A percentile compares a stretch with the other conserved stretches of the same genome.
Conservation (phyloP, 257 asterid genomes). For the Penstemon eatonii region DNA sequence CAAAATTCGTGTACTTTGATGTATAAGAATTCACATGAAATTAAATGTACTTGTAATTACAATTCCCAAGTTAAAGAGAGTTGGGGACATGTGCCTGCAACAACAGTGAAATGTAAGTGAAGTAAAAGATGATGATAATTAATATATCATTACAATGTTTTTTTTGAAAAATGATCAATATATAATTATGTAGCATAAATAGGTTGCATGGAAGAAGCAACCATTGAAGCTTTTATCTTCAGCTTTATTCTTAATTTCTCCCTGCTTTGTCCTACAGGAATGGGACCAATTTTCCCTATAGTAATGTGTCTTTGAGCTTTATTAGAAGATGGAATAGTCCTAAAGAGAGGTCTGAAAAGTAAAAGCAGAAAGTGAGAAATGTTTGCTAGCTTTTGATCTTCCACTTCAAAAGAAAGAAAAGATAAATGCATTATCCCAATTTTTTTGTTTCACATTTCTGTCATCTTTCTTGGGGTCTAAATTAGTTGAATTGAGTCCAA, state of each 20-base stretch:
- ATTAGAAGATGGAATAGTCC: conserved; percentile 65
- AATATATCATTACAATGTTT: conserved; percentile 58
- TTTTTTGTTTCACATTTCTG: no score
- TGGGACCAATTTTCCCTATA: conserved; percentile 41
- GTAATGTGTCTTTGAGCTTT: conserved; percentile 50
- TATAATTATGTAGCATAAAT: conserved; percentile 41
- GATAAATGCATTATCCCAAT: not conserved
- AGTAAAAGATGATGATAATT: conserved; percentile 56
- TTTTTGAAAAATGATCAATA: conserved; percentile 39
- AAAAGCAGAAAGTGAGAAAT: conserved; percentile 47
- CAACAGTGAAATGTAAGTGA: conserved; percentile 45
- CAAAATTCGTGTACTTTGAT: conserved; percentile 51
- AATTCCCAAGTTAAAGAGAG: conserved; percentile 28
- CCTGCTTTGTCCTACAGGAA: conserved; percentile 28
- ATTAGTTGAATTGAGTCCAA: no score
- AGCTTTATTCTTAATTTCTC: conserved; percentile 39
- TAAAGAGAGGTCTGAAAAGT: conserved; percentile 63
- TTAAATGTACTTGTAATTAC: conserved; percentile 25
- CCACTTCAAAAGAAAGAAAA: conserved; percentile 46
- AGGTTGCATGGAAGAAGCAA: conserved; percentile 48
- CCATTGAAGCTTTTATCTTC: conserved; percentile 30
- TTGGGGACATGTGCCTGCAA: conserved; percentile 53
- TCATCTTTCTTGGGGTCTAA: no score
- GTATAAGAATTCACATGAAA: conserved; percentile 28
- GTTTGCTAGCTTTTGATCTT: conserved; percentile 61